Base-by-base conservation (phyloP, 108 stramenopile species). In the Cyclotella atomus region DNA sequence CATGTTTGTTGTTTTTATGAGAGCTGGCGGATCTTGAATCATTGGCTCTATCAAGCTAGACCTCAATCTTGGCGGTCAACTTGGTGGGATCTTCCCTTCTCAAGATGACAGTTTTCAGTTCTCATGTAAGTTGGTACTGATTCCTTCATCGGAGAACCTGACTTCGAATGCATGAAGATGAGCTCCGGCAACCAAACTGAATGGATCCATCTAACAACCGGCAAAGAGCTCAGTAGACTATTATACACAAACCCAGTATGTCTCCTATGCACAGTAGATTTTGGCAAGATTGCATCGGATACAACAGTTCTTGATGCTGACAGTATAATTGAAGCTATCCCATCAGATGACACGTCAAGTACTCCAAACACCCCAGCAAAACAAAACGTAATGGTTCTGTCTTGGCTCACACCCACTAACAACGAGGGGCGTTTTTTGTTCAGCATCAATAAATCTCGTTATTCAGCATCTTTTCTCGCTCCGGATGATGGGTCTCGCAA, bases 331-430 rank as follows among this genome's bases (percentile, higher is more conserved):
- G 27, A 17, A 41, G 21, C 19, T 32, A 47, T 19, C 21, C 34
- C 38, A 52, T 54, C 27, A 9, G 16, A 53, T 25, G 65, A 70
- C 3, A 16, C 59, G 29, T n/a, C n/a, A n/a, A n/a, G n/a, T n/a
- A n/a, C n/a, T n/a, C 15, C 53, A 20, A 15, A 57, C 34, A 62
- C 30, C n/a, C 24, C 28, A 10, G 32, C 38, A 35, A 10, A 43
- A 44, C 34, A 53, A 28, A 91, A 91, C 67, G 91, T 87, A 28
- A 89, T 89, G 88, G 76, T 85, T 15, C 47, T 89, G 14, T 88
- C 88, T 10, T 92, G 91, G 91, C 67, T 92, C n/a, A 89, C 91
- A 50, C 75, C 91, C 6, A 88, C 83, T 25, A 87, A 92, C 38
- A 92, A 92, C 65, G n/a, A 70, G 10, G 91, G 91, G 21, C 36